Percentiles rank a stretch among this genome's conserved stretches.
These are phyloP conservation scores for Zygoascus tannicola DNA, from an alignment of 805 yeast species.

Conservation along the genomic window DNA sequence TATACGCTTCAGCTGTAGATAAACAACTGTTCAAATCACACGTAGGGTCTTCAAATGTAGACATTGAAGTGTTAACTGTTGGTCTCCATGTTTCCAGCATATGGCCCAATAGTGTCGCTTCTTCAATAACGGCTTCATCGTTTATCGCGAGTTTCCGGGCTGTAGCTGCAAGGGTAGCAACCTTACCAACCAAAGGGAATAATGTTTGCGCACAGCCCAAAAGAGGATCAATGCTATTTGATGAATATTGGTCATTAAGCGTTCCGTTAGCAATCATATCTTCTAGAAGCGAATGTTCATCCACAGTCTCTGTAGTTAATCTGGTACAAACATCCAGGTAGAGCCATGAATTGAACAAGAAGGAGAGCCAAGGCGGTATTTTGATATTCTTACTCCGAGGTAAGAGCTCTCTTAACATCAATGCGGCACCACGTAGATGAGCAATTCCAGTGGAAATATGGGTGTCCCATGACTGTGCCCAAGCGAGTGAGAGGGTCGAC, in stretches of 20 bases:
- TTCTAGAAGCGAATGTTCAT: background rate
- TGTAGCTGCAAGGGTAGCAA: constrained; percentile 45
- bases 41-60: constrained; percentile 33
- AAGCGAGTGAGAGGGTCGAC: constrained; percentile 53
- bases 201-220: constrained; percentile 59
- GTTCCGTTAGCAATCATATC: background rate
- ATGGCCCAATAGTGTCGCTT: constrained; percentile 45
- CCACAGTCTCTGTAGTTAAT: constrained; percentile 40
- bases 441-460: constrained; percentile 60
- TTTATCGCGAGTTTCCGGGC: constrained; percentile 37
- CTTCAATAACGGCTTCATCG: constrained; percentile 40
- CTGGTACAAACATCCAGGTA: constrained; percentile 61
- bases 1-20: constrained; percentile 62
- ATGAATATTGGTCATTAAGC: constrained; percentile 20
- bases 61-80: constrained; percentile 30
- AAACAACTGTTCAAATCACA: constrained; percentile 54
- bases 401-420: constrained; percentile 36
- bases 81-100: constrained; percentile 53
- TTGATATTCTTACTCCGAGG: constrained; percentile 10
- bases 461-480: constrained; percentile 62
- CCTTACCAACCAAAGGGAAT: constrained; percentile 56
- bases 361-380: constrained; percentile 37
- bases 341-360: constrained; percentile 55
- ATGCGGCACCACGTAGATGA: constrained; percentile 57
- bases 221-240: constrained; percentile 49